Base-by-base conservation (phyloP, 1,284 basidiomycete genomes). In the Marasmius sp. region DNA sequence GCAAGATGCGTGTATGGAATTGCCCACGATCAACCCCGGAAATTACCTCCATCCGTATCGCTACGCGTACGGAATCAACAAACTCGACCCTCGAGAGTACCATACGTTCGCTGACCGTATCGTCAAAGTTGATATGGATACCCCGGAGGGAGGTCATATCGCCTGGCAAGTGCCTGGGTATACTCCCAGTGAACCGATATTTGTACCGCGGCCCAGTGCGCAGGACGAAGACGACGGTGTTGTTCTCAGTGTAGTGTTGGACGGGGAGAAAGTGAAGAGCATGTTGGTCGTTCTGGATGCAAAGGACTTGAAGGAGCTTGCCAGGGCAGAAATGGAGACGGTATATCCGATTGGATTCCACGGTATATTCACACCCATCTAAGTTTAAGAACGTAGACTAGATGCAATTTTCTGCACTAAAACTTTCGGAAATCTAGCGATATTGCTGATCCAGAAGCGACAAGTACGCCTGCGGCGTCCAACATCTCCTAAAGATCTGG, bases 261-360 rank as follows among this genome's bases (percentile, higher is more conserved):
- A 78, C 43, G 61, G 27, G 20, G 56, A 47, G 10, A 39, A 47
- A 41, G 59, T 51, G 6, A 54, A 27, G 47, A 63, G 64, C 48
- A 57, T 50, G 55, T 41, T 63, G 36, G 51, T 63, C 6, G 54
- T 65, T 8, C 33, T 65, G 37, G 61, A 63, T 59, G 73, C 72
- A 5, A 62, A 67, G 58, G 67, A 45, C 14, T 71, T 78, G 76
- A 60, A 67, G 39, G 76, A 78, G 57, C 57, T 75, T 36, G 76
- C 71, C 7, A 69, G 75, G 52, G 76, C 76, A 14, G 73, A 75
- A 53, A 69, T 78, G 72, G 66, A 67, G 7, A 67, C 63, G 50
- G 64, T 59, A 33, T 72, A 75, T 6, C 68, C 74, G 2, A 70
- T 79, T 51, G 74, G 73, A 22, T 78, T 79, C 62, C 76, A 77